These are phyloP conservation scores for Heracleum sosnowskyi DNA, from an alignment of 129 eudicot genomes.

Conservation along the genomic window DNA sequence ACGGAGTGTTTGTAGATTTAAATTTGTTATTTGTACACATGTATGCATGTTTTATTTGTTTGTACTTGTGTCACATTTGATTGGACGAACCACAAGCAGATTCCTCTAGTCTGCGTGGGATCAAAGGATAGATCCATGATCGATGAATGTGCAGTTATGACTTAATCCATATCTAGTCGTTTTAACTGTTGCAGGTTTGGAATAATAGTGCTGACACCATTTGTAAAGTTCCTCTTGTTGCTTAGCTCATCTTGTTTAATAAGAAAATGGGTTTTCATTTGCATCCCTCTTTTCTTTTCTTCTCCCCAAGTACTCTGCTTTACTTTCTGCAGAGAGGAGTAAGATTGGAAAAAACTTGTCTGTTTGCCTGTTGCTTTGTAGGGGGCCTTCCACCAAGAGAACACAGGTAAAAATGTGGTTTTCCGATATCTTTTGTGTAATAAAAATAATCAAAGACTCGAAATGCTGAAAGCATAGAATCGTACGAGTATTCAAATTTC, in stretches of 20 bases:
- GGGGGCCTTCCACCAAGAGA: constrained; percentile 10
- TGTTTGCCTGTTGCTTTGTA: background rate
- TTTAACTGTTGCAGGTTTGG: background rate
- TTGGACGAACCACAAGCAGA: background rate
- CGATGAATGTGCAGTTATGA: background rate
- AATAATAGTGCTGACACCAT: background rate
- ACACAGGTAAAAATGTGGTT: background rate
- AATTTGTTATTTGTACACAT: no score
- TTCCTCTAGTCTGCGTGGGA: background rate
- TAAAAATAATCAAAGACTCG: no score
- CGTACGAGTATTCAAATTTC: background rate
- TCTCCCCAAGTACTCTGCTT: background rate
- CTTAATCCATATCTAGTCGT: constrained; percentile 1
- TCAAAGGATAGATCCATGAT: background rate
- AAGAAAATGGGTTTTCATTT: constrained; percentile 4
- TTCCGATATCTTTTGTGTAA: no score
- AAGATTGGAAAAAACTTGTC: constrained; percentile 21
- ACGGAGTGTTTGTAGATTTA: background rate
- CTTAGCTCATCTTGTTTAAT: constrained; percentile 9
- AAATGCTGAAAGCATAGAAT: no score
- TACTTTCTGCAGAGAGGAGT: constrained; percentile 15
- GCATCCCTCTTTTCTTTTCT: background rate
- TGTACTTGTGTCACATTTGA: constrained; percentile 1
- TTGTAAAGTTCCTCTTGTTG: constrained; percentile 5
- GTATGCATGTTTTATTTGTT: background rate